Base-by-base conservation (phyloP, 345 rosid genomes). In the Cardamine resedifolia region DNA sequence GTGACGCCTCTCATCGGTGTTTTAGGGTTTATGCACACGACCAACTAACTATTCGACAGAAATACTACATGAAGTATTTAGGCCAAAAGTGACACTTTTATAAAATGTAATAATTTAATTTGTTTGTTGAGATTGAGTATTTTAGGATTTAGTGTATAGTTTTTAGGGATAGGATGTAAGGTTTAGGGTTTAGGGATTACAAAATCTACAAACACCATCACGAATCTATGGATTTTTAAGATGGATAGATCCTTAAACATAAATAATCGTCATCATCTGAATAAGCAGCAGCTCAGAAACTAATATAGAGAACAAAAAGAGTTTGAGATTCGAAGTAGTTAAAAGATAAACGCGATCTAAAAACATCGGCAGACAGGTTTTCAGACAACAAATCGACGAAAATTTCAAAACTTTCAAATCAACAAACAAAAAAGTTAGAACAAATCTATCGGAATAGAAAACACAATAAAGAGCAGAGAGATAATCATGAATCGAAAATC, bases 201-300 rank as follows among this genome's bases (percentile, higher is more conserved):
- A 48, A 48, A 49, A 49, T 14, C n/a, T 39, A 31, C 71, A 73
- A 14, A 39, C 18, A 10, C n/a, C 14, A 4, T 36, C 8, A 27
- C 51, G n/a, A n/a, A n/a, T n/a, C 55, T 36, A 50, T 11, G n/a
- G 33, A 60, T 60, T 49, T 6, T 15, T 14, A 21, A 39, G 45
- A 44, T n/a, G 4, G 8, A 5, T 47, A 65, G 67, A 58, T 66
- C 60, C 3, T 19, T n/a, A n/a, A 74, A 12, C 19, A 16, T 66
- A 48, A 15, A 43, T 49, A n/a, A 7, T 59, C 68, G 61, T 58
- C 62, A 67, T 59, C 73, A 58, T 58, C 73, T 4, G 6, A 28
- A 6, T 3, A 28, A 7, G 9, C 10, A 33, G 11, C 62, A 73
- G 45, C 48, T 58, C 26, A 49, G 9, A 73, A 38, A 15, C 60